Evolutionary conservation across 1,284 basidiomycete genomes (phyloP), one percentile per base, ranked within the genome.

Genomic region (Coriolopsis trogii): DNA sequence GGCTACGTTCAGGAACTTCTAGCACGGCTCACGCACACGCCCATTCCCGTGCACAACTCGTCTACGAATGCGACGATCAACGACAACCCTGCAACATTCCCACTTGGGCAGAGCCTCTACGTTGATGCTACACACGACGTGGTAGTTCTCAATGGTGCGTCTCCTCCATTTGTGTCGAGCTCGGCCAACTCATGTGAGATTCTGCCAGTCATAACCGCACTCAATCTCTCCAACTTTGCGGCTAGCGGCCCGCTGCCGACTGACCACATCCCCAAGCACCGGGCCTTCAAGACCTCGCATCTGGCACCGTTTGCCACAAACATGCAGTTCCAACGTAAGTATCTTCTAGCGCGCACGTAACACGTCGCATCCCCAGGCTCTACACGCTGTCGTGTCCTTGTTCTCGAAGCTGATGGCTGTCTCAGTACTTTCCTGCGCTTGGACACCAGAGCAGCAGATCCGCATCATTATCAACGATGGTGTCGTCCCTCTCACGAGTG

Each of bases 381-480:
- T n/a, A n/a, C n/a, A n/a, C n/a, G n/a, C n/a, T n/a, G 1, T 47
- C 26, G 40, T 23, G n/a, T 47, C 46, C 20, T 36, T 28, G 33
- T 58, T 26, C 46, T 28, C 20, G 15, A 13, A 20, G 15, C 9
- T 26, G 1, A 38, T 6, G 16, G 2, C 38, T 18, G 2, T 5
- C 13, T 7, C 45, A 85, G 84, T 87, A 6, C 70, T 88, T 7
- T 77, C 77, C 60, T 89, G 86, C 64, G 67, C 71, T 7, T 78
- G 78, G 1, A 53, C 69, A 3, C 73, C 79, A 1, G 78, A 76
- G 24, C 73, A 67, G 0, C 89, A 92, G 62, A 85, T 94, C 57
- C 85, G 91, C 9, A 75, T 90, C 47, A 80, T 91, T 63, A 80
- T 94, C 69, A 96, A 96, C 71, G 95, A 97, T 65, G 94, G 90